Percentiles rank a stretch among this genome's conserved stretches.
phyloP scores from a whole-genome alignment of 768 basidiomycete genomes.

The Suillus hirtellus region DNA sequence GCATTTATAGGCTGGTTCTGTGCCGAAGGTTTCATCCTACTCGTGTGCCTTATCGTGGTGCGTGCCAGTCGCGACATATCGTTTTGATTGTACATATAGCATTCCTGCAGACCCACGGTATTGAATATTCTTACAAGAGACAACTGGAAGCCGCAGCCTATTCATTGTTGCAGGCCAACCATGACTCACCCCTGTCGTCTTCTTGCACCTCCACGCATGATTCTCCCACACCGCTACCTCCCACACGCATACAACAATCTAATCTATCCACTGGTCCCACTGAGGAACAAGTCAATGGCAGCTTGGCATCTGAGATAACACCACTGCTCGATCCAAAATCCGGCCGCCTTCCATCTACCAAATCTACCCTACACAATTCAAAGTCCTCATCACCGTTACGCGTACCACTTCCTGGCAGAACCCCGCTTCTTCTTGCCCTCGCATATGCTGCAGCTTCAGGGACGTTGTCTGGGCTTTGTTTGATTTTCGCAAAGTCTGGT shows the following conservation, averaged over 20 bases:
- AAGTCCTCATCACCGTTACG: constrained; percentile 32
- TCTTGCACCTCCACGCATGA: constrained; percentile 29
- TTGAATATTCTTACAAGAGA: constrained; percentile 61
- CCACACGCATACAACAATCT: constrained; percentile 27
- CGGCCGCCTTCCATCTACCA: constrained; percentile 34
- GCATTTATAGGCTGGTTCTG: constrained; percentile 84
- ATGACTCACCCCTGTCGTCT: constrained; percentile 9
- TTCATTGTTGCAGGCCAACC: constrained; percentile 11
- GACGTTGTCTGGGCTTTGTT: constrained; percentile 87
- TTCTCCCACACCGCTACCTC: constrained; percentile 33
- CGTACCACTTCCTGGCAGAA: constrained; percentile 36
- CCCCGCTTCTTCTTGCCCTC: constrained; percentile 67
- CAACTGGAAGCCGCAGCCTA: constrained; percentile 23
- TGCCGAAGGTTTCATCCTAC: constrained; percentile 58
- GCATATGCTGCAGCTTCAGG: constrained; percentile 89
- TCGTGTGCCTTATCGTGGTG: constrained; percentile 63
- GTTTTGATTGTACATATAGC: constrained; percentile 1
- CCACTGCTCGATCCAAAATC: constrained; percentile 50
- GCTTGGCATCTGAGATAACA: constrained; percentile 47
- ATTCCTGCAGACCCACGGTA: constrained; percentile 62
- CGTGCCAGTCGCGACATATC: constrained; percentile 30
- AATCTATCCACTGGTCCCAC: constrained; percentile 38
- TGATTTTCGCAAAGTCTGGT: constrained; percentile 92
- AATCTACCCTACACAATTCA: constrained; percentile 29
- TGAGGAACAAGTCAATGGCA: constrained; percentile 33